These are phyloP conservation scores for Cercospora zeae-maydis DNA, from an alignment of 2,329 filamentous ascomycete species.

Conservation along the genomic window DNA sequence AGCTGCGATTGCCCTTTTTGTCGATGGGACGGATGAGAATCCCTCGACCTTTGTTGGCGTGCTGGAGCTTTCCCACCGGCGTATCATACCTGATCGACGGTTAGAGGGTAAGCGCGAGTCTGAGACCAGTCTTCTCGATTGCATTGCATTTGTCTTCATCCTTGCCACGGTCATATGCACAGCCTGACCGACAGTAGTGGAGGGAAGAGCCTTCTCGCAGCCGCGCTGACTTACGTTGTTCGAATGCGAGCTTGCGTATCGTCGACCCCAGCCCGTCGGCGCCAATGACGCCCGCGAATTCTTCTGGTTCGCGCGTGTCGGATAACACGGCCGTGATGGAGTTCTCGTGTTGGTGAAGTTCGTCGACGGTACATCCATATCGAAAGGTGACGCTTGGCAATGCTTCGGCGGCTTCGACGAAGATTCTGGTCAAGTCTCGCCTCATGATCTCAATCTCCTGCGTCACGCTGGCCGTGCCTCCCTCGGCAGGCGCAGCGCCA, in stretches of 20 bases:
- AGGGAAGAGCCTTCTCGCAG: not conserved
- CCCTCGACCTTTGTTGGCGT: slow-evolving; percentile 17
- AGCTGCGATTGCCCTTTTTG: slow-evolving; percentile 7
- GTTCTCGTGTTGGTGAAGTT: slow-evolving; percentile 14
- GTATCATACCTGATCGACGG: slow-evolving; percentile 10
- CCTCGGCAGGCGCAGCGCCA: slow-evolving; percentile 14
- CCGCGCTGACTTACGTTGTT: not conserved
- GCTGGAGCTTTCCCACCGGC: slow-evolving; percentile 21
- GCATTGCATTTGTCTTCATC: not conserved
- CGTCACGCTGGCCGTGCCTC: slow-evolving; percentile 18
- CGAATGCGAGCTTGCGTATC: slow-evolving; percentile 17
- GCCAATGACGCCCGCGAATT: slow-evolving; percentile 18
- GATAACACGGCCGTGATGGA: slow-evolving; percentile 14
- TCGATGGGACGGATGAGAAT: slow-evolving; percentile 25
- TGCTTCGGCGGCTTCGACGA: slow-evolving; percentile 35
- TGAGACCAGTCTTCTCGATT: not conserved
- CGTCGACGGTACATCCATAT: slow-evolving; percentile 16
- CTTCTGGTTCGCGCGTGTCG: slow-evolving; percentile 8
- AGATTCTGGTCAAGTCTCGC: slow-evolving; percentile 47
- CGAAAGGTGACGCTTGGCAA: slow-evolving; percentile 19
- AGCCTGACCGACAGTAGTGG: not conserved
- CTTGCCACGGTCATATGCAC: not conserved
- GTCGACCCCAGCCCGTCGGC: slow-evolving; percentile 20
- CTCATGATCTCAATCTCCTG: slow-evolving; percentile 41
- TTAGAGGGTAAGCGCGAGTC: not conserved